These are phyloP conservation scores for Suillus plorans DNA, from an alignment of 768 basidiomycete genomes.

Conservation along the genomic window DNA sequence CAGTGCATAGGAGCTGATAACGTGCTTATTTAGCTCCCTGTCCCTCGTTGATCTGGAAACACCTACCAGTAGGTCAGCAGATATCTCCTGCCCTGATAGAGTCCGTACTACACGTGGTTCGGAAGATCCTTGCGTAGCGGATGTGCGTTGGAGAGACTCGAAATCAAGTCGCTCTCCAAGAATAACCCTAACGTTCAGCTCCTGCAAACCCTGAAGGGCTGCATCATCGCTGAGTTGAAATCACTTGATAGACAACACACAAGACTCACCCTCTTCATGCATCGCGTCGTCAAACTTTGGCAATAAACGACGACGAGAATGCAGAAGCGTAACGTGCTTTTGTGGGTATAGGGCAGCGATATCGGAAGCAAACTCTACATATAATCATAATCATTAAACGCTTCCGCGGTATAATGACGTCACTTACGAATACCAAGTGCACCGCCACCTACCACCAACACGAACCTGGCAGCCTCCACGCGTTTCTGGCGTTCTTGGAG, in stretches of 20 bases:
- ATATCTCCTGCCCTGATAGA: slow-evolving; percentile 47
- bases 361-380: slow-evolving; percentile 62
- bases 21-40: background rate
- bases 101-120: slow-evolving; percentile 40
- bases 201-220: slow-evolving; percentile 41
- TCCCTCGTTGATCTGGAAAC: background rate
- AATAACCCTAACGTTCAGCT: slow-evolving; percentile 47
- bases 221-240: background rate
- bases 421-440: slow-evolving; percentile 68
- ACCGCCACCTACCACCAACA: slow-evolving; percentile 72
- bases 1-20: slow-evolving; percentile 56
- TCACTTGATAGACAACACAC: background rate
- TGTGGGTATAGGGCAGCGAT: slow-evolving; percentile 52
- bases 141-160: slow-evolving; percentile 27
- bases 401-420: background rate
- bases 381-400: background rate
- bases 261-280: slow-evolving; percentile 48
- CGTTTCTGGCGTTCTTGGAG: slow-evolving; percentile 48
- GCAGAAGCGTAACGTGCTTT: slow-evolving; percentile 58
- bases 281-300: slow-evolving; percentile 49
- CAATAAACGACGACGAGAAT: slow-evolving; percentile 55
- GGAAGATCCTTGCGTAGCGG: background rate
- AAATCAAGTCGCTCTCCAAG: slow-evolving; percentile 56
- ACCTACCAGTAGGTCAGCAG: slow-evolving; percentile 52
- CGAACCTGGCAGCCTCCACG: slow-evolving; percentile 45